phyloP scores from a whole-genome alignment of 1,284 basidiomycete genomes.

The Tilletia horrida region DNA sequence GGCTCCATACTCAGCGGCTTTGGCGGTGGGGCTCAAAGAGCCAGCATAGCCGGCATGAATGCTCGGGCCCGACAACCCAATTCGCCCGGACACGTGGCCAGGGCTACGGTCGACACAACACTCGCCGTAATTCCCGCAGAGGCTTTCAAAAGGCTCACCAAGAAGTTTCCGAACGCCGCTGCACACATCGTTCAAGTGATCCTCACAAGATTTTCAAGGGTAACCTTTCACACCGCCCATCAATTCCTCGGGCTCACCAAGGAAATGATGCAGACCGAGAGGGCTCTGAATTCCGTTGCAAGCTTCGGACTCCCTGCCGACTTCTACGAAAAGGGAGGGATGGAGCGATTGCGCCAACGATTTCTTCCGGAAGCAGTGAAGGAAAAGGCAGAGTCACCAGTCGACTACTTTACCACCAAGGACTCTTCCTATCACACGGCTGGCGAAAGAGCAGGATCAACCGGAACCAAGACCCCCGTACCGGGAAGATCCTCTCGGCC shows the following conservation, averaged over 20 bases:
- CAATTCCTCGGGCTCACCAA: constrained; percentile 91
- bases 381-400: constrained; percentile 29
- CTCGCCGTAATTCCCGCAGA: constrained; percentile 98
- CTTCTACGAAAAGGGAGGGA: constrained; percentile 91
- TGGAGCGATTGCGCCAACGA: constrained; percentile 80
- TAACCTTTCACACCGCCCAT: constrained; percentile 92
- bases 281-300: constrained; percentile 92
- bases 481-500: constrained; percentile 19
- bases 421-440: background rate
- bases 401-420: constrained; percentile 31
- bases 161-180: constrained; percentile 92
- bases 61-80: background rate
- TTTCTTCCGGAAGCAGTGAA: constrained; percentile 57
- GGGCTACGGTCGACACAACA: constrained; percentile 89
- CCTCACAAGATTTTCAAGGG: constrained; percentile 88
- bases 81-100: constrained; percentile 62
- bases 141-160: constrained; percentile 83
- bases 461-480: constrained; percentile 31
- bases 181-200: constrained; percentile 91
- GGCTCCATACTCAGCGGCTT: constrained; percentile 40
- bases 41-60: background rate
- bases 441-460: constrained; percentile 5
- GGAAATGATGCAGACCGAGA: constrained; percentile 92
- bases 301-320: constrained; percentile 84
- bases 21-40: constrained; percentile 16